phyloP scores from a whole-genome alignment of 2,329 filamentous ascomycete species.

The Talaromyces marneffei region DNA sequence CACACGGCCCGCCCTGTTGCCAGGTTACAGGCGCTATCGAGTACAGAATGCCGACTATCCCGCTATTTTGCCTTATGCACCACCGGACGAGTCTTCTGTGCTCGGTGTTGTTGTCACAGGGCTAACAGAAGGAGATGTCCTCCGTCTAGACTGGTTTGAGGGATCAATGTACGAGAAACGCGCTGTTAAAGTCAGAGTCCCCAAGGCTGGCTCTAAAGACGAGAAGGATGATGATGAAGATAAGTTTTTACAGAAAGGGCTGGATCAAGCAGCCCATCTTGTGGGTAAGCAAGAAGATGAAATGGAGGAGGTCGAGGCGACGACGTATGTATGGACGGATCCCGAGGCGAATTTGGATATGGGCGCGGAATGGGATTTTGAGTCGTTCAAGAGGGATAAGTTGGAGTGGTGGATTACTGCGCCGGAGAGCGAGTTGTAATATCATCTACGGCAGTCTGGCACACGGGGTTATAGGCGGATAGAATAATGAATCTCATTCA shows the following conservation, averaged over 20 bases:
- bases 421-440: conserved; percentile 38
- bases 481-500: conserved; percentile 3
- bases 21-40: conserved; percentile 63
- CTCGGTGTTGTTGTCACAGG: conserved; percentile 72
- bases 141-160: conserved; percentile 75
- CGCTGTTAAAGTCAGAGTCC: conserved; percentile 42
- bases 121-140: conserved; percentile 69
- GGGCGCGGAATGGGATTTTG: conserved; percentile 78
- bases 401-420: conserved; percentile 54
- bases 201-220: conserved; percentile 17
- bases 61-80: conserved; percentile 52
- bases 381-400: conserved; percentile 73
- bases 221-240: conserved; percentile 28
- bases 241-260: conserved; percentile 31
- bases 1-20: conserved; percentile 69
- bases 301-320: conserved; percentile 43
- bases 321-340: conserved; percentile 60
- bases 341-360: conserved; percentile 51
- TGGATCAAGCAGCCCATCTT: conserved; percentile 49
- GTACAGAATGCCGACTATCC: conserved; percentile 73
- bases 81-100: conserved; percentile 43
- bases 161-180: conserved; percentile 63
- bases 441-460: neutral
- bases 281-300: conserved; percentile 28
- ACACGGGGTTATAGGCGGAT: neutral